Conservation (phyloP, 768 basidiomycete genomes). For the Piloderma croceum region DNA sequence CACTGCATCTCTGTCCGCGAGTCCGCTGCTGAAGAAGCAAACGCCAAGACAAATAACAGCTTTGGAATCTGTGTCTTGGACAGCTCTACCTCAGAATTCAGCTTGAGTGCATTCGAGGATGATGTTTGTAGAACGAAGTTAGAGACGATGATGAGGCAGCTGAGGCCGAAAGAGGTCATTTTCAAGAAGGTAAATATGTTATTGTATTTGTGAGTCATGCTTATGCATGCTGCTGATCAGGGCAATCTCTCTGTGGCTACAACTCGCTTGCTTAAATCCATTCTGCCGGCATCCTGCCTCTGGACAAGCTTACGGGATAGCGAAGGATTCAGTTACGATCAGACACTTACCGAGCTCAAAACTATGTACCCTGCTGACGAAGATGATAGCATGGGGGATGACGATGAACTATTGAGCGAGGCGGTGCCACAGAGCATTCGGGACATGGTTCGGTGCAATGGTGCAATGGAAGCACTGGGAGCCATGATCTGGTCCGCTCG, state of each 20-base stretch:
- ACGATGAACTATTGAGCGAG: conserved; percentile 28
- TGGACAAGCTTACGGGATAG: conserved; percentile 83
- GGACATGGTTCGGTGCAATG: conserved; percentile 56
- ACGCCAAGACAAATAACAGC: conserved; percentile 36
- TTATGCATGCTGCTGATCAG: conserved; percentile 33
- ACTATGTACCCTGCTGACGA: conserved; percentile 50
- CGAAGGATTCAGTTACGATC: conserved; percentile 77
- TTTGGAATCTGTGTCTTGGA: conserved; percentile 93
- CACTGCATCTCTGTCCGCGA: conserved; percentile 92
- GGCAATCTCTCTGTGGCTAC: conserved; percentile 84
- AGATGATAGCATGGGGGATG: conserved; percentile 40
- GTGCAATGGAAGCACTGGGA: conserved; percentile 82
- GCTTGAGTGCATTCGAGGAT: conserved; percentile 83
- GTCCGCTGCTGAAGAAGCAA: conserved; percentile 31
- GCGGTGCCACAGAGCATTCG: conserved; percentile 68
- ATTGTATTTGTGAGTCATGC: neutral
- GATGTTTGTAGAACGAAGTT: conserved; percentile 89
- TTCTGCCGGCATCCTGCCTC: conserved; percentile 74
- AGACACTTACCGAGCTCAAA: conserved; percentile 64
- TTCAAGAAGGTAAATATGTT: conserved; percentile 67
- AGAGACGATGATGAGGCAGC: conserved; percentile 88
- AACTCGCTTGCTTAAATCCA: conserved; percentile 71
- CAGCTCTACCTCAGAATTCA: conserved; percentile 93
- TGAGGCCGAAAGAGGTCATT: conserved; percentile 87
- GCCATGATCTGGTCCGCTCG: conserved; percentile 77